Conservation (phyloP, 345 rosid genomes). For the Nasturtium officinale region DNA sequence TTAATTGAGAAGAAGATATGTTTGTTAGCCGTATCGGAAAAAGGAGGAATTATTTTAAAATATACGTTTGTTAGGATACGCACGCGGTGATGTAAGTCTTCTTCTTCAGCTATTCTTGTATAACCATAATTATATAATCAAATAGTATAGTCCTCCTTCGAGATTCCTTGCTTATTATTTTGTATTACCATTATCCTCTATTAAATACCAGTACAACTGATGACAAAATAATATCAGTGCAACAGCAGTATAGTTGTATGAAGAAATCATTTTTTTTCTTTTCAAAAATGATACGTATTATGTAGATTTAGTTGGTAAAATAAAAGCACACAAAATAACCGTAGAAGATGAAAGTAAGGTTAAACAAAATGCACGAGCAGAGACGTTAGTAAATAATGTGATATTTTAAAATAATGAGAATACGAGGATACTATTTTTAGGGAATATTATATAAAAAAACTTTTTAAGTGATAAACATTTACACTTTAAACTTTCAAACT, state of each 20-base stretch:
- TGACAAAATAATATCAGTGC: no score
- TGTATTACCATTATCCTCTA: background rate
- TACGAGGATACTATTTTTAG: no score
- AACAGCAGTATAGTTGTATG: no score
- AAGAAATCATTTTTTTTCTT: no score
- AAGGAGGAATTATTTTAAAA: background rate
- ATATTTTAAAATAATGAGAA: background rate
- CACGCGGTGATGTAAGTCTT: slow-evolving; percentile 8
- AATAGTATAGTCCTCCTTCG: background rate
- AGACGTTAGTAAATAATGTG: no score
- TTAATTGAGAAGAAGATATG: slow-evolving; percentile 46
- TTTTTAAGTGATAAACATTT: no score
- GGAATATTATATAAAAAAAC: no score
- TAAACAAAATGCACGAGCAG: background rate
- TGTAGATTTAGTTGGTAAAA: background rate
- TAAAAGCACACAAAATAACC: no score
- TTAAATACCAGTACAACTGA: no score
- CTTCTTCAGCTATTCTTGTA: background rate
- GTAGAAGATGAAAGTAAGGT: no score
- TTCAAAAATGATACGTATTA: no score
- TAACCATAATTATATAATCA: background rate
- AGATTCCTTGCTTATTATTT: background rate
- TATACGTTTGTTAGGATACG: slow-evolving; percentile 48
- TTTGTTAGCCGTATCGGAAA: slow-evolving; percentile 39
- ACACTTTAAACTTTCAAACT: no score